These are phyloP conservation scores for Begonia peltatifolia DNA, from an alignment of 306 rosid species.

Conservation along the genomic window DNA sequence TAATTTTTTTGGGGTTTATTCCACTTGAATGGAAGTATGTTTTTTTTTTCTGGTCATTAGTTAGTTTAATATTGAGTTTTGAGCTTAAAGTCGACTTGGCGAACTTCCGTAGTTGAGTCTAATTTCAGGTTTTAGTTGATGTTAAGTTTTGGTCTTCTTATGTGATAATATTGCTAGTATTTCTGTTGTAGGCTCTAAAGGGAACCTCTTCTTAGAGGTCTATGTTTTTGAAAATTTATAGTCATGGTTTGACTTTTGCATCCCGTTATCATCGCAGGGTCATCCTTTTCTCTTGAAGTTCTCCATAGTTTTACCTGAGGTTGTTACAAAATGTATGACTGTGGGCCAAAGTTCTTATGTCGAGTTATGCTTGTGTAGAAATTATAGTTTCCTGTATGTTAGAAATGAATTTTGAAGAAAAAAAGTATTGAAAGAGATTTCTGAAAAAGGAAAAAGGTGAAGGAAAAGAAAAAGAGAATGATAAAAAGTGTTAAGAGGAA, in stretches of 20 bases:
- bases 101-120: too few species aligned
- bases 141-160: too few species aligned
- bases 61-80: too few species aligned
- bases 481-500: constrained; percentile 12
- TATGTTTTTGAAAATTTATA: too few species aligned
- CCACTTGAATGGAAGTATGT: too few species aligned
- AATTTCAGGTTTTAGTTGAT: too few species aligned
- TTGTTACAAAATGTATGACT: constrained; percentile 38
- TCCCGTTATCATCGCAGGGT: constrained; percentile 92
- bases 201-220: too few species aligned
- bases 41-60: too few species aligned
- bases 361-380: constrained; percentile 22
- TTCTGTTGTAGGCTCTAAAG: background rate
- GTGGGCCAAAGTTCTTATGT: constrained; percentile 37
- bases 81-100: too few species aligned
- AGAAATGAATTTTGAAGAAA: background rate
- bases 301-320: constrained; percentile 43
- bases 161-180: background rate
- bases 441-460: constrained; percentile 9
- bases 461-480: background rate
- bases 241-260: constrained; percentile 50
- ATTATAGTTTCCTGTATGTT: background rate
- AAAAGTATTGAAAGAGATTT: constrained; percentile 1
- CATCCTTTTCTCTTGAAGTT: constrained; percentile 44
- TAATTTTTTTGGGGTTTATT: too few species aligned